These are phyloP conservation scores for Mycena alexandri DNA, from an alignment of 768 basidiomycete species.

Conservation along the genomic window DNA sequence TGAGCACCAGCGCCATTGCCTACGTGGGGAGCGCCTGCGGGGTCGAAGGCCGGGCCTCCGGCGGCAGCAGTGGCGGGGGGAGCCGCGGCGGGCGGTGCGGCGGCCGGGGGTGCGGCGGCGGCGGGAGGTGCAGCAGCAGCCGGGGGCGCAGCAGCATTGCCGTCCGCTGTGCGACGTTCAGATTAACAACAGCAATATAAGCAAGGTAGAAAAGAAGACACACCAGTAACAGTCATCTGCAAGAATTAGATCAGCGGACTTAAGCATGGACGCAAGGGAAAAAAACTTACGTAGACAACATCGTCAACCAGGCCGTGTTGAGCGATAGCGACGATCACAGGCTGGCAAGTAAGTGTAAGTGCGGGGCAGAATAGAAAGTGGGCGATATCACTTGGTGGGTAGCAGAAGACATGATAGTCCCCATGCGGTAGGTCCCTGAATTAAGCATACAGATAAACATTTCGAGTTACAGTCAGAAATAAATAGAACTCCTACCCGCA, in stretches of 20 bases:
- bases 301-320: conserved; percentile 67
- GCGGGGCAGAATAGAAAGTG: too few relatives aligned
- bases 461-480: too few relatives aligned
- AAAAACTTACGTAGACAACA: conserved; percentile 47
- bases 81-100: conserved; percentile 16
- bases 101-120: background rate
- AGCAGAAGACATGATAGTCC: conserved; percentile 63
- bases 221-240: too few relatives aligned
- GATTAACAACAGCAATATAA: background rate
- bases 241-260: too few relatives aligned
- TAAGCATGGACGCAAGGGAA: too few relatives aligned
- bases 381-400: conserved; percentile 52
- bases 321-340: conserved; percentile 59
- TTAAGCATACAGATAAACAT: too few relatives aligned
- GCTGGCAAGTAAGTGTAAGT: conserved; percentile 38
- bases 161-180: conserved; percentile 13
- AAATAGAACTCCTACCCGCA: conserved; percentile 49
- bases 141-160: conserved; percentile 9
- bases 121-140: conserved; percentile 23
- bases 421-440: conserved; percentile 59
- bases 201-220: background rate
- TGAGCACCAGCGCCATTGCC: background rate
- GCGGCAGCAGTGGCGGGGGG: conserved; percentile 8
- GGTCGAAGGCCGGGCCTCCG: background rate
- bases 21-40: background rate